Evolutionary conservation across 768 basidiomycete species (phyloP), one percentile per base, ranked within the genome.

Genomic region (Tephrocybe sp.): DNA sequence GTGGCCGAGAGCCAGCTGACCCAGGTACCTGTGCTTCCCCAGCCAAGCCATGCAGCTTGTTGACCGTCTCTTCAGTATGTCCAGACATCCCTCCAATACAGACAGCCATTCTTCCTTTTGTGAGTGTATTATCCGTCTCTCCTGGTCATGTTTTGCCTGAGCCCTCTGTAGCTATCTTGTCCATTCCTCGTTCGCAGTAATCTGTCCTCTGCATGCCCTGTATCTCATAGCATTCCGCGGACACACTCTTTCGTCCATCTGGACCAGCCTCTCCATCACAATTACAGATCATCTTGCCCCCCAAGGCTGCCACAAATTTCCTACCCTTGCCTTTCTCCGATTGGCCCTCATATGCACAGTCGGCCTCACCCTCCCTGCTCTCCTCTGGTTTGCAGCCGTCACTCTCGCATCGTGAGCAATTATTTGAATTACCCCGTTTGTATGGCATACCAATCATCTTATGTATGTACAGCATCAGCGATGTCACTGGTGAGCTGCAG

Each of bases 71-170:
- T 45, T 9, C 43, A 93, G 90, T 86, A 92, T 68, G 82, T 95
- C 12, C 89, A 93, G 65, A 82, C 82, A 1, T 77, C 75, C 1
- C 69, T 91, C 24, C 80, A 74, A 27, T 99, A 89, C 69, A 76
- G 83, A 45, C 90, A 97, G 51, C 91, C 95, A 0, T 95, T 84
- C 75, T 87, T 97, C 60, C 72, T 91, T 53, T 91, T 94, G 91
- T 91, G 59, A 53, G 88, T 19, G 16, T 16, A 8, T 12, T 37
- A 8, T 12, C n/a, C 37, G 3, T 19, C 42, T 12, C 11, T n/a
- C 23, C 7, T 27, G n/a, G 21, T 4, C 19, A 13, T 25, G 30
- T 8, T 29, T 11, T 0, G 21, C 9, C 19, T 40, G 13, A 51
- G 16, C 27, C 25, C 34, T 19, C 19, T 25, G 12, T 31, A 94